Conservation (phyloP, 768 basidiomycete genomes). For the Pisolithus microcarpus region DNA sequence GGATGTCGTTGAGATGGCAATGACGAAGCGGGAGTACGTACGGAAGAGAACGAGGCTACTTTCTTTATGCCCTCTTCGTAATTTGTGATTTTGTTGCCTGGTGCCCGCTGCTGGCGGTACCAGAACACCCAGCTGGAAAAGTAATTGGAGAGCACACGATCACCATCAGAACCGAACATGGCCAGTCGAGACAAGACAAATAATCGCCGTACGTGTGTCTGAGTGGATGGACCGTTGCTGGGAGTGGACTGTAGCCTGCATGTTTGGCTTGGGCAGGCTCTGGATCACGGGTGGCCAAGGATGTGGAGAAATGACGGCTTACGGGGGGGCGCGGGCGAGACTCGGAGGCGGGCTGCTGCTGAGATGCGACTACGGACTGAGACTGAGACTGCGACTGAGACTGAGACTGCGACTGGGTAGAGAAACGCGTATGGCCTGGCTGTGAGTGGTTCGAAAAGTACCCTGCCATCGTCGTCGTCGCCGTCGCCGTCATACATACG, state of each 20-base stretch:
- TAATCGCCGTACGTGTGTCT: slow-evolving; percentile 84
- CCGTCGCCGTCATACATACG: no score
- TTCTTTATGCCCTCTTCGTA: slow-evolving; percentile 96
- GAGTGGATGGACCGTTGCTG: slow-evolving; percentile 58
- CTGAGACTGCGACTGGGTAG: slow-evolving; percentile 29
- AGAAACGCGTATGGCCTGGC: slow-evolving; percentile 50
- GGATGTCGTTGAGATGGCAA: slow-evolving; percentile 2
- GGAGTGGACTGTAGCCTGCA: slow-evolving; percentile 14
- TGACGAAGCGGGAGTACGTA: slow-evolving; percentile 29
- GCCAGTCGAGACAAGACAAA: slow-evolving; percentile 13
- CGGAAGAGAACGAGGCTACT: slow-evolving; percentile 83
- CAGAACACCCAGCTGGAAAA: slow-evolving; percentile 76
- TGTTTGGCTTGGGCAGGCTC: slow-evolving; percentile 36
- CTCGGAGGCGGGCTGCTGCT: background rate
- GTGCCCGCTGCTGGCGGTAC: slow-evolving; percentile 86
- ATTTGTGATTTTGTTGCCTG: slow-evolving; percentile 81
- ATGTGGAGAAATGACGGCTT: slow-evolving; percentile 73
- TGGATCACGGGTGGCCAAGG: slow-evolving; percentile 34
- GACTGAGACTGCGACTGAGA: background rate
- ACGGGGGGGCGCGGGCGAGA: slow-evolving; percentile 44
- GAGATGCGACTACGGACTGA: background rate
- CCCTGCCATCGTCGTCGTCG: slow-evolving; percentile 41
- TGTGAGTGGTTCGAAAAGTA: slow-evolving; percentile 83
- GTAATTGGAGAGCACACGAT: background rate
- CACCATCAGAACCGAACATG: slow-evolving; percentile 9